Base-by-base conservation (phyloP, 495 filamentous ascomycete genomes). In the Daldinia vernicosa region DNA sequence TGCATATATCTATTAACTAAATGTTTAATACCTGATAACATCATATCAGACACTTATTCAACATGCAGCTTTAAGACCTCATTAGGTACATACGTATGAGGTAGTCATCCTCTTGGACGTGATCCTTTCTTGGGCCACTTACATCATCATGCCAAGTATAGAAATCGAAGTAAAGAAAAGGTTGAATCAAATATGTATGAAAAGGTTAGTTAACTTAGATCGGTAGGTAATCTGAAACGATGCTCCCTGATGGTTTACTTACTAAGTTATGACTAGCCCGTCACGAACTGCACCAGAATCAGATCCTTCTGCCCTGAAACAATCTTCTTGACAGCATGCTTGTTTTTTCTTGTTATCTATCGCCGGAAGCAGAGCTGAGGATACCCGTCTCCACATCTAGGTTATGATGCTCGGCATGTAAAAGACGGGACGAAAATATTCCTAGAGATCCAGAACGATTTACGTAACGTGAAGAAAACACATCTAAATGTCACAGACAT, bases 231-330 rank as follows among this genome's bases (percentile, higher is more conserved):
- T 26, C 33, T 71, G 69, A 67, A 66, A 71, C 69, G 51, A 59
- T 51, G 40, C 26, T 55, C 37, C 40, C 53, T 37, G 43, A 59
- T 51, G 58, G 58, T 58, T 63, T 24, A 45, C 22, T 27, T 19
- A 45, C 24, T 47, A 33, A 51, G 30, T 59, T 55, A 35, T 63
- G 56, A 50, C 57, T 69, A 66, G 51, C 37, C 27, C 58, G 45
- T 54, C 54, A 40, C 40, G 43, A 66, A 66, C 40, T 73, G 66
- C 58, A 63, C 66, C 57, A 59, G 54, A 73, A 63, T 63, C 57
- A 59, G 54, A 73, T 66, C 70, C 37, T 59, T 52, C 51, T 22
- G 28, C 45, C 37, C 71, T 74, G 67, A 74, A 74, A 74, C 71
- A 70, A 67, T 30, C 53, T 40, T 39, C 39, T 64, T 22, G 59